Evolutionary conservation across 257 asterid species (phyloP).

Genomic region (Perilla frutescens): DNA sequence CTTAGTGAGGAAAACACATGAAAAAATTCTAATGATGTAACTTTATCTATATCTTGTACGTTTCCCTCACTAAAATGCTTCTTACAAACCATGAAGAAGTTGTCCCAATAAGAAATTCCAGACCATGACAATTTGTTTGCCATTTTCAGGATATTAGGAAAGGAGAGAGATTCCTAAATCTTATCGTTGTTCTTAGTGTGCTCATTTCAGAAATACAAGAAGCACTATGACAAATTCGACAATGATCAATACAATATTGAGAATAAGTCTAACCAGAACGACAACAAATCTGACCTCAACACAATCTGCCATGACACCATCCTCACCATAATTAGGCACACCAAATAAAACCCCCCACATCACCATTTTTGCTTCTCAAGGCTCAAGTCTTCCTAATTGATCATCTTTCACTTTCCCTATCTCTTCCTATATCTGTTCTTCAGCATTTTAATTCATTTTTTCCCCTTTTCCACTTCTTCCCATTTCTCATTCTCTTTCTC

Average conservation of each 20-base stretch:
- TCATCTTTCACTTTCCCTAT: neutral
- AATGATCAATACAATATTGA: neutral
- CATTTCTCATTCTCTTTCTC: neutral
- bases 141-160: too few relatives aligned
- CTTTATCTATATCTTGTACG: neutral
- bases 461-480: neutral
- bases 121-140: neutral
- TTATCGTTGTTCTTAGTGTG: neutral
- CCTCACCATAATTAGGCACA: too few relatives aligned
- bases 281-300: slow-evolving; percentile 1
- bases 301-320: too few relatives aligned
- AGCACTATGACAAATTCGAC: neutral
- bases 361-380: too few relatives aligned
- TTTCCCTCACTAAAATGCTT: neutral
- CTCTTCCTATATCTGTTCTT: neutral
- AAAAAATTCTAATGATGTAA: neutral
- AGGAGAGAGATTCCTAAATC: neutral
- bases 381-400: neutral
- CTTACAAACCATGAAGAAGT: neutral
- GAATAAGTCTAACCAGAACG: neutral
- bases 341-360: neutral
- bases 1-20: neutral
- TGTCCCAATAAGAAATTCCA: neutral
- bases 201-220: neutral
- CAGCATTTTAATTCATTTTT: neutral